Evolutionary conservation across 73 alveolate species (phyloP).

Genomic region (Breviolum minutum): DNA sequence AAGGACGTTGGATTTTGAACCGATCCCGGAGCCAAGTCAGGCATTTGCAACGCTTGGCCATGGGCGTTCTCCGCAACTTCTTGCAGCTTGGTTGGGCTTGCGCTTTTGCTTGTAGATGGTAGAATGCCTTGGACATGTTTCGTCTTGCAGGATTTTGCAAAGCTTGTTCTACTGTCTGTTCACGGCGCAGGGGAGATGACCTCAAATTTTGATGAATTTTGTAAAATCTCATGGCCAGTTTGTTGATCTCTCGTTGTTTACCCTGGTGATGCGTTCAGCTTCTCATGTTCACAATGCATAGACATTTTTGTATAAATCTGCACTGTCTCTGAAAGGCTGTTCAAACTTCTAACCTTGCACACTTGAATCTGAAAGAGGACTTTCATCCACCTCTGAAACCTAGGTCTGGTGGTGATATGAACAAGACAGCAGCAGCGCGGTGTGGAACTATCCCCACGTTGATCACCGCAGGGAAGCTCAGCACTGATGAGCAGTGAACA

Average conservation of each 20-base stretch:
- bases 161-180: too few species aligned
- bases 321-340: not conserved
- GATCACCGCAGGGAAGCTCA: conserved; percentile 7
- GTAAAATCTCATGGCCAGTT: too few species aligned
- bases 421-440: conserved; percentile 75
- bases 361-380: not conserved
- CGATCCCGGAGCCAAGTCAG: not conserved
- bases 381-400: not conserved
- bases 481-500: not conserved
- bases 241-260: too few species aligned
- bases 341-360: not conserved
- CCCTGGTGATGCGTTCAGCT: too few species aligned
- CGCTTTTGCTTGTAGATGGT: not conserved
- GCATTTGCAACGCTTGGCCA: conserved; percentile 53
- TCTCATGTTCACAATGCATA: too few species aligned
- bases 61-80: conserved; percentile 48
- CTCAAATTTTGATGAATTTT: too few species aligned
- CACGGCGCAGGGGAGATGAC: too few species aligned
- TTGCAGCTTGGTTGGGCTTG: not conserved
- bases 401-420: conserved; percentile 70
- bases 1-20: not conserved
- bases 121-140: not conserved
- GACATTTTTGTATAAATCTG: too few species aligned
- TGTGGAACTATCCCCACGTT: conserved; percentile 50
- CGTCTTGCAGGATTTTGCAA: not conserved